Conservation (phyloP, 2,329 filamentous ascomycete genomes). For the Fusarium sublunatum region DNA sequence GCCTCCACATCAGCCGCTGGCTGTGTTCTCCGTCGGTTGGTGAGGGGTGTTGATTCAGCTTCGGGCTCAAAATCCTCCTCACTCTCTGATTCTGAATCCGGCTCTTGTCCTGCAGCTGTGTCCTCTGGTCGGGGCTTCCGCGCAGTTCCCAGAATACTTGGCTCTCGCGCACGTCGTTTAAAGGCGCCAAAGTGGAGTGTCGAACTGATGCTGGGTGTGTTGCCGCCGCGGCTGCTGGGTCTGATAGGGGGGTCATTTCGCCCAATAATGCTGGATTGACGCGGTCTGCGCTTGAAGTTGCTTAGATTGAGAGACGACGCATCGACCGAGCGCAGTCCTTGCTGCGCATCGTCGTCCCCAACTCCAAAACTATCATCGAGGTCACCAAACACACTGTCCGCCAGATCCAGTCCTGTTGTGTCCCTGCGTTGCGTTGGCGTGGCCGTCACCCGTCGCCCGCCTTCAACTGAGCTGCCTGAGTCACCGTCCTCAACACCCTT, state of each 20-base stretch:
- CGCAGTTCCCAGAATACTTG: conserved; percentile 68
- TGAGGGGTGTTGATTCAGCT: conserved; percentile 75
- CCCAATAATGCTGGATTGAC: conserved; percentile 63
- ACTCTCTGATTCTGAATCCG: conserved; percentile 53
- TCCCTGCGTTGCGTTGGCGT: conserved; percentile 55
- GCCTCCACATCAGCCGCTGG: conserved; percentile 29
- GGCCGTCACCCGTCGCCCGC: conserved; percentile 51
- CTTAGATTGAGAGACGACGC: conserved; percentile 60
- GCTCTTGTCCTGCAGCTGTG: conserved; percentile 47
- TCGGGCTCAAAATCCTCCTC: conserved; percentile 69
- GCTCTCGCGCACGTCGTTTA: conserved; percentile 67
- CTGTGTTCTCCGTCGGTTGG: conserved; percentile 56
- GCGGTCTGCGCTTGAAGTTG: conserved; percentile 59
- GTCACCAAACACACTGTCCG: conserved; percentile 61
- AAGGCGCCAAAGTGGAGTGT: conserved; percentile 69
- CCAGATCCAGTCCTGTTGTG: conserved; percentile 61
- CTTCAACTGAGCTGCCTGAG: conserved; percentile 52
- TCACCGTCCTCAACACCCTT: conserved; percentile 45
- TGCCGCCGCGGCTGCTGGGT: conserved; percentile 62
- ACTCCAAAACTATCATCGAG: conserved; percentile 58
- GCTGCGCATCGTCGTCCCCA: conserved; percentile 52
- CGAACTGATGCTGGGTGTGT: conserved; percentile 61
- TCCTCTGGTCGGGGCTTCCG: conserved; percentile 56
- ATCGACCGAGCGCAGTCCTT: conserved; percentile 54
- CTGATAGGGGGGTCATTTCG: conserved; percentile 64